Base-by-base conservation (phyloP, 148 eudicot species). In the Silene latifolia region DNA sequence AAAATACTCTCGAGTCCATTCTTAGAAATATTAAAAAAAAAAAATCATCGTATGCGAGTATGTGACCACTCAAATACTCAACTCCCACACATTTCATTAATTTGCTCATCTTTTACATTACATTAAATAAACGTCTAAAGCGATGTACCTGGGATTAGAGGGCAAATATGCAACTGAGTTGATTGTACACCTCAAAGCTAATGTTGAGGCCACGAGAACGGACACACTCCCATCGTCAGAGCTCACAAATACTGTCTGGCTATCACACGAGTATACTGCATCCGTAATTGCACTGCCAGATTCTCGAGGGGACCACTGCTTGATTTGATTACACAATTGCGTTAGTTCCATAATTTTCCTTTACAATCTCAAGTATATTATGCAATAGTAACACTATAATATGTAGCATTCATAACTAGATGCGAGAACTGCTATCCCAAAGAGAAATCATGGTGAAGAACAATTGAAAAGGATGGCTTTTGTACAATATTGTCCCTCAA, bases 181-280 rank as follows among this genome's bases (percentile, higher is more conserved):
- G 53, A 93, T 89, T 48, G 90, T 89, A 77, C 90, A 91, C 75
- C 97, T 83, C 58, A 92, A 82, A 39, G 77, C 76, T 74, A 93
- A 91, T 76, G 88, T 87, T 56, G 91, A 63, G 53, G 98, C 92
- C 77, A 75, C 81, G 64, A 93, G 89, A 51, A 93, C 89, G 74
- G 91, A 84, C 19, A 91, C 82, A 27, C 84, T 89, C 53, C 92
- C 94, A 76, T 91, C 97, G 80, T 87, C 84, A 82, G 88, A 87
- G 81, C 87, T 86, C 44, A 93, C 94, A 81, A 88, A 93, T 48
- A 93, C 84, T 71, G 88, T 75, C 76, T 88, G 86, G 77, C 92
- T 91, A 82, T 93, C 98, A 57, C 98, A 91, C 19, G 98, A 93
- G 79, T 88, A 91, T 27, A 93, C 82, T 20, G 98, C 98, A 85